Base-by-base conservation (phyloP, 352 stramenopile genomes). In the Phytophthora rubi region DNA sequence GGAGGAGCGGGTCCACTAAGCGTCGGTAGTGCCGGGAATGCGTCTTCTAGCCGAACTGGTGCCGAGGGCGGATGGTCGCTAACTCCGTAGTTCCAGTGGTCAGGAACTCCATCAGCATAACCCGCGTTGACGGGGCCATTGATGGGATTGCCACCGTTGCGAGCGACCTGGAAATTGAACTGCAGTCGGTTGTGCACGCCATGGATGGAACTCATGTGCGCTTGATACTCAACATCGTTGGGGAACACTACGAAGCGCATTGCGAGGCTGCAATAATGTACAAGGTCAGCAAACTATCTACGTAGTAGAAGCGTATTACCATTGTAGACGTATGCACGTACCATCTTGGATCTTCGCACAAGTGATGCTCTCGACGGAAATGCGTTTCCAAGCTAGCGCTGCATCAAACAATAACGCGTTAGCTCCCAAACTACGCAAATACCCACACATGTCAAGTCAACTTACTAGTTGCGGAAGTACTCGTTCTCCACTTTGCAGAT, bases 391-490 rank as follows among this genome's bases (percentile, higher is more conserved):
- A 56, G 62, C 90, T 95, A 15, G 80, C 75, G 60, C 87, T 93
- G 62, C 54, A 80, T 18, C n/a, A 71, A 44, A 62, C 21, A 67
- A 10, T 32, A 44, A 49, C 39, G 28, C 30, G 47, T 79, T 64
- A 75, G 47, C 39, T 10, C 28, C 51, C 12, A 13, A 10, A 32
- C 61, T 52, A 53, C 0, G 7, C 6, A 49, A n/a, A 2, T 51
- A 1, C 15, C 3, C 51, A 64, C 21, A 12, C 2, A 2, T 3
- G 60, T 2, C n/a, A 33, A 26, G 4, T 21, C 6, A 1, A 89
- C 86, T 65, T 81, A 93, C 84, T 97, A 97, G 75, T 97, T 94
- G 62, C 89, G 85, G 69, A 93, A 97, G 73, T 97, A 95, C 35
- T 94, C 83, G 70, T 95, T 88, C 65, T 94, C 88, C 33, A 84